Base-by-base conservation (phyloP, 2,329 filamentous ascomycete species). In the Talaromyces islandicus region DNA sequence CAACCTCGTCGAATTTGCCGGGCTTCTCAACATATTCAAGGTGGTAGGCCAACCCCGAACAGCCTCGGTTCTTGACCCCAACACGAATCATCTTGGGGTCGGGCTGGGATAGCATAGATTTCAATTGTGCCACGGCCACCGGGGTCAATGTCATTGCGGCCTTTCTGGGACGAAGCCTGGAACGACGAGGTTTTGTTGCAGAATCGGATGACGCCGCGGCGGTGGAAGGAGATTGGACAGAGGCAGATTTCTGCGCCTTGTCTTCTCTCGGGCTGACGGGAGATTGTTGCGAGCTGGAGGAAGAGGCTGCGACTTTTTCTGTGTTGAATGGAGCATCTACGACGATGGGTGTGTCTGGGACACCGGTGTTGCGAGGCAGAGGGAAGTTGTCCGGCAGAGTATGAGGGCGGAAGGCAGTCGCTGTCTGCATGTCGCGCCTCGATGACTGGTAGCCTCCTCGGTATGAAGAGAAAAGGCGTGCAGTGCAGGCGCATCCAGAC, bases 11-110 rank as follows among this genome's bases (percentile, higher is more conserved):
- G 69, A 97, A 93, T 41, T 84, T 81, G 4, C 87, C 91, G 0
- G 93, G 85, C 80, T 92, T 92, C 68, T 97, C 92, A 55, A 97
- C 93, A 68, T 93, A 99, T 76, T 97, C 92, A 29, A 99, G 80
- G 71, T 97, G 87, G 73, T 99, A 99, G 32, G 92, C 89, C 66
- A 97, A 79, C 17, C 94, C 94, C 57, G 92, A 97, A 76, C 94
- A 99, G 10, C 94, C 94, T 65, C 91, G 85, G 75, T 96, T 97
- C 75, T 89, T 91, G 63, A 97, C 94, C 12, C 94, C 92, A 6
- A 99, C 90, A 68, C 94, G 88, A 73, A 99, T 96, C 65, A 96
- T 82, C 78, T 96, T 96, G 2, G 92, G 92, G 27, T 94, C 87
- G 0, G 94, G 94, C 69, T 92, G 88, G 63, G 92, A 85, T 7